phyloP scores from a whole-genome alignment of 2,329 filamentous ascomycete species.

The Pseudocercospora crystallina region DNA sequence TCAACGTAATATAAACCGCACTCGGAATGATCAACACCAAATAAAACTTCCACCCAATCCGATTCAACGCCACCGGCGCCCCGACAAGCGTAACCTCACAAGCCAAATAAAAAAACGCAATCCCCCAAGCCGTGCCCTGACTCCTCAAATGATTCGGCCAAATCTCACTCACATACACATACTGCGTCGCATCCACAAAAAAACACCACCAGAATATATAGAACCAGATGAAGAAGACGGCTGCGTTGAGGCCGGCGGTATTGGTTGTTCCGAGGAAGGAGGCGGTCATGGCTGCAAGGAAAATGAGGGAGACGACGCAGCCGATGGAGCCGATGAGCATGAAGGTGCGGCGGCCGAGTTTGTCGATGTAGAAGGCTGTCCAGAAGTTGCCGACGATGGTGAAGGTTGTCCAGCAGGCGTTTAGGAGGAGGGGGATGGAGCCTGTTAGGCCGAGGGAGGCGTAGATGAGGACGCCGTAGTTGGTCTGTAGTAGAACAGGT shows the following conservation, averaged over 20 bases:
- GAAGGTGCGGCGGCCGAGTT: constrained; percentile 44
- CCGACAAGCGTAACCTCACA: constrained; percentile 38
- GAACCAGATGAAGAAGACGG: constrained; percentile 47
- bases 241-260: constrained; percentile 41
- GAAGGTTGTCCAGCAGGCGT: constrained; percentile 44
- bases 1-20: constrained; percentile 22
- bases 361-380: constrained; percentile 44
- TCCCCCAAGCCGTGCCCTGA: constrained; percentile 40
- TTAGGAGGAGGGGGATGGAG: constrained; percentile 45
- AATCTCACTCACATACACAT: constrained; percentile 44
- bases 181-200: constrained; percentile 50
- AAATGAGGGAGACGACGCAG: constrained; percentile 44
- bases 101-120: constrained; percentile 38
- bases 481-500: constrained; percentile 32
- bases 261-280: constrained; percentile 34
- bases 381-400: constrained; percentile 43
- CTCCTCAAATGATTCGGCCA: constrained; percentile 44
- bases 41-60: constrained; percentile 46
- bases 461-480: constrained; percentile 45
- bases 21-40: constrained; percentile 42
- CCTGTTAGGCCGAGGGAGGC: constrained; percentile 38
- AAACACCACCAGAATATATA: constrained; percentile 45
- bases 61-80: constrained; percentile 40
- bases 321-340: constrained; percentile 44
- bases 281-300: constrained; percentile 44